Evolutionary conservation across 768 basidiomycete genomes (phyloP).

Genomic region (Russula sp.): DNA sequence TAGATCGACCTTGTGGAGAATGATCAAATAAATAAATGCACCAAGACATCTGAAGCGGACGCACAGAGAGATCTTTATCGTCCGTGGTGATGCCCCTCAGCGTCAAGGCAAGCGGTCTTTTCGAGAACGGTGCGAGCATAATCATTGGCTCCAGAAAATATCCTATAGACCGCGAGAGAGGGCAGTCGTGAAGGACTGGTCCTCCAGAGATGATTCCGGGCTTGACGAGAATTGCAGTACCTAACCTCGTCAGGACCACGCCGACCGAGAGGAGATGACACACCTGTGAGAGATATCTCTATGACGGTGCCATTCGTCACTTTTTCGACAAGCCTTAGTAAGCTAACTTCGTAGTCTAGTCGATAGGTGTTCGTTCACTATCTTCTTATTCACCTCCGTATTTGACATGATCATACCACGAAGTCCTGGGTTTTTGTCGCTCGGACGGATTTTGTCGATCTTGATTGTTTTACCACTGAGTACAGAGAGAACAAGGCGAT

Average conservation of each 20-base stretch:
- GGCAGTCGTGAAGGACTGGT: slow-evolving; percentile 74
- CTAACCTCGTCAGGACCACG: slow-evolving; percentile 32
- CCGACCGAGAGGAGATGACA: slow-evolving; percentile 20
- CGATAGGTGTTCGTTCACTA: not conserved
- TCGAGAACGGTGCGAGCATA: slow-evolving; percentile 88
- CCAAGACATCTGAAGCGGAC: slow-evolving; percentile 22
- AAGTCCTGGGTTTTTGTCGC: slow-evolving; percentile 95
- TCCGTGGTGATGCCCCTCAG: slow-evolving; percentile 90
- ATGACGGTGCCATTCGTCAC: slow-evolving; percentile 90
- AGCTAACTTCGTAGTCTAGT: slow-evolving; percentile 86
- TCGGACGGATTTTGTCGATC: slow-evolving; percentile 81
- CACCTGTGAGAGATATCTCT: slow-evolving; percentile 94
- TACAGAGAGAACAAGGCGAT: slow-evolving; percentile 81
- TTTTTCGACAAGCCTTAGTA: slow-evolving; percentile 82
- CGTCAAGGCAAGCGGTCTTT: slow-evolving; percentile 75
- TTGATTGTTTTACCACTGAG: slow-evolving; percentile 79
- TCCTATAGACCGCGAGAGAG: slow-evolving; percentile 80
- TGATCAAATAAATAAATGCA: not conserved
- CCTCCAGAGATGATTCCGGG: slow-evolving; percentile 91
- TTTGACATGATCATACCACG: slow-evolving; percentile 44
- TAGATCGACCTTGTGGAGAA: slow-evolving; percentile 62
- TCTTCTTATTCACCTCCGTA: not conserved
- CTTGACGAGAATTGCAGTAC: slow-evolving; percentile 86
- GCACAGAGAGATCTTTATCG: slow-evolving; percentile 83
- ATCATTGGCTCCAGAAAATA: slow-evolving; percentile 91